Percentiles rank a stretch among this genome's conserved stretches.
Evolutionary conservation across 139 green algal genomes (phyloP).

Genomic region (Chlorella sp.): DNA sequence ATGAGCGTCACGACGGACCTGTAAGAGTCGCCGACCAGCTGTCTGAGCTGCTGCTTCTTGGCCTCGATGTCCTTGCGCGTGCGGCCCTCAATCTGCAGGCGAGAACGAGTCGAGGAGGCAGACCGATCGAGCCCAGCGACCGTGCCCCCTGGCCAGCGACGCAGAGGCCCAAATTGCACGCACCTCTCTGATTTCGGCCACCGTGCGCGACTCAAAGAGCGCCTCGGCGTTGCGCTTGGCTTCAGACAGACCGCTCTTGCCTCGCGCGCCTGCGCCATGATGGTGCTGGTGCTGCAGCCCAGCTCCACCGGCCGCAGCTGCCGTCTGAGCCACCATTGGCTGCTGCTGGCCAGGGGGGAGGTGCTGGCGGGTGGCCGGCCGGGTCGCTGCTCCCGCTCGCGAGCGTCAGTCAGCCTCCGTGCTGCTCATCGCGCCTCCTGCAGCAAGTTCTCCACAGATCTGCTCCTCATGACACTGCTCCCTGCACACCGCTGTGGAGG

Average conservation of each 20-base stretch:
- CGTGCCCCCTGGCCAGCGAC: background rate
- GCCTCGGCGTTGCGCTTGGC: conserved; percentile 50
- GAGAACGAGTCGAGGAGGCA: background rate
- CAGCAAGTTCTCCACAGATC: too few species aligned
- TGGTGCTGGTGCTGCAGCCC: background rate
- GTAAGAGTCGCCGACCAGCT: conserved; percentile 91
- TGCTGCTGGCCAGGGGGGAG: background rate
- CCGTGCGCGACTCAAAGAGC: conserved; percentile 73
- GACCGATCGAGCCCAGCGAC: background rate
- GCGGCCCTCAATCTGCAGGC: conserved; percentile 10
- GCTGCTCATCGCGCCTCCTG: too few species aligned
- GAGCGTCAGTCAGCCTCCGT: too few species aligned
- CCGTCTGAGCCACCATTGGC: background rate
- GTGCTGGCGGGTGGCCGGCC: background rate
- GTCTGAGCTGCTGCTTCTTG: conserved; percentile 86
- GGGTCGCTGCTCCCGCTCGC: background rate
- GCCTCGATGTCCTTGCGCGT: conserved; percentile 82
- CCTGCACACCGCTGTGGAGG: background rate
- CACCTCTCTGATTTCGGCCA: conserved; percentile 76
- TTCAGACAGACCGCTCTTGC: conserved; percentile 11
- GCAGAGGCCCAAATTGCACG: background rate
- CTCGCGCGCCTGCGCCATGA: too few species aligned
- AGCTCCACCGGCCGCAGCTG: background rate
- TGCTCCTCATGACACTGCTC: too few species aligned
- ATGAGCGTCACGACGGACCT: too few species aligned